Base-by-base conservation (phyloP, 75 land plant genomes). In the Sequoiadendron giganteum region DNA sequence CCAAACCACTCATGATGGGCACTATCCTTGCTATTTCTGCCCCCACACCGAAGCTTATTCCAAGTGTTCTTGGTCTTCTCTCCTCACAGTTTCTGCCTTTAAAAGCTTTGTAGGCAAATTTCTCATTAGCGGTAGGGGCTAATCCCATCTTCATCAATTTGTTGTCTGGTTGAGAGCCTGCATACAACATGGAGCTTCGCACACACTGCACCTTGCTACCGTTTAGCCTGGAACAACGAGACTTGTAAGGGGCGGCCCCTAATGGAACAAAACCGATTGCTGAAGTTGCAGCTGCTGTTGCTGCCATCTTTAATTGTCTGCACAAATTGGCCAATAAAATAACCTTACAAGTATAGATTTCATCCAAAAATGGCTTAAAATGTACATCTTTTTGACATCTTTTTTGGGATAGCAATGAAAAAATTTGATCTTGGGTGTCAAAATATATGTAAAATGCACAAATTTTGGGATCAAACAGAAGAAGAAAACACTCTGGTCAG, bases 1-100 rank as follows among this genome's bases (percentile, higher is more conserved):
- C 92, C 10, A 98, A 91, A 42, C 93, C 98, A 52, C 94, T 92
- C 93, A 98, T 95, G 92, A 96, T 95, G 42, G 95, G 95, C 3
- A 97, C 96, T 52, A 98, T 92, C 88, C 30, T 90, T 91, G 95
- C 93, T 47, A 98, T 93, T 92, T 98, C 99, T 3, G 54, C 93
- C 5, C 87, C 95, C 1, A 93, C 93, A 55, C 90, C 93, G 92
- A 94, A 93, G 14, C 92, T 94, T n/a, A 96, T 85, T n/a, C 93
- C 89, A 32, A 92, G 90, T 2, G 95, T 95, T 28, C 99, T 97
- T 1, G 97, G 94, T 11, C 94, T 89, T 21, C 87, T 80, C 61
- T 84, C 30, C 19, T 58, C 38, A 76, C 89, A 48, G 56, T 43
- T 15, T 7, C 70, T 84, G 36, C 85, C 90, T 52, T 30, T 39